Evolutionary conservation across 306 rosid genomes (phyloP).

Genomic region (Cyclanthera cordifolia): DNA sequence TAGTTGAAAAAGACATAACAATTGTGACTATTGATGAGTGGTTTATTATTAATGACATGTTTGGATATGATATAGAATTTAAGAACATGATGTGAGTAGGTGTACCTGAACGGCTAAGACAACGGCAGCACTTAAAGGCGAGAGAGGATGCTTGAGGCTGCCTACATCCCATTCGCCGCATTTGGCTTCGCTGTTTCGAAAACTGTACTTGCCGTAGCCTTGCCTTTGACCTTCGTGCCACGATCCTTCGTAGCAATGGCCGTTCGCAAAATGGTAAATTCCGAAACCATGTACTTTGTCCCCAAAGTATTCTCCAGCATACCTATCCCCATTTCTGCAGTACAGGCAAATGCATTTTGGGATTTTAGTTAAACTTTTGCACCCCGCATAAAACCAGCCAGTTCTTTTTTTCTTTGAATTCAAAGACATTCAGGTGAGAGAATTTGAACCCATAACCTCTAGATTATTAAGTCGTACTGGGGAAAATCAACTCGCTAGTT

Average conservation of each 20-base stretch:
- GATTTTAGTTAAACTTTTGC: neutral
- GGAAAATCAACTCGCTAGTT: neutral
- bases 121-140: conserved; percentile 35
- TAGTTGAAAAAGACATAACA: too few relatives aligned
- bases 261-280: conserved; percentile 82
- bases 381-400: neutral
- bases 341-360: conserved; percentile 13
- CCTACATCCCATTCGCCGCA: conserved; percentile 95
- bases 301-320: conserved; percentile 96
- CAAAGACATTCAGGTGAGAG: too few relatives aligned
- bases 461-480: too few relatives aligned
- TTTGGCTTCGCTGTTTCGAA: conserved; percentile 56
- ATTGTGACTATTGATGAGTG: too few relatives aligned
- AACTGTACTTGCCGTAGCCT: conserved; percentile 66
- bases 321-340: conserved; percentile 88
- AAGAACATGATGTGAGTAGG: neutral
- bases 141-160: conserved; percentile 56
- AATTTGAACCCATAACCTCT: too few relatives aligned
- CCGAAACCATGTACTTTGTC: conserved; percentile 98
- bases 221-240: conserved; percentile 97
- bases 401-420: too few relatives aligned
- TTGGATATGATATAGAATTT: too few relatives aligned
- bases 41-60: too few relatives aligned
- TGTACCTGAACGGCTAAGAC: conserved; percentile 77
- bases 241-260: conserved; percentile 90